Evolutionary conservation across 2,329 filamentous ascomycete genomes (phyloP).

Genomic region (Paraphaeosphaeria sporulosa): DNA sequence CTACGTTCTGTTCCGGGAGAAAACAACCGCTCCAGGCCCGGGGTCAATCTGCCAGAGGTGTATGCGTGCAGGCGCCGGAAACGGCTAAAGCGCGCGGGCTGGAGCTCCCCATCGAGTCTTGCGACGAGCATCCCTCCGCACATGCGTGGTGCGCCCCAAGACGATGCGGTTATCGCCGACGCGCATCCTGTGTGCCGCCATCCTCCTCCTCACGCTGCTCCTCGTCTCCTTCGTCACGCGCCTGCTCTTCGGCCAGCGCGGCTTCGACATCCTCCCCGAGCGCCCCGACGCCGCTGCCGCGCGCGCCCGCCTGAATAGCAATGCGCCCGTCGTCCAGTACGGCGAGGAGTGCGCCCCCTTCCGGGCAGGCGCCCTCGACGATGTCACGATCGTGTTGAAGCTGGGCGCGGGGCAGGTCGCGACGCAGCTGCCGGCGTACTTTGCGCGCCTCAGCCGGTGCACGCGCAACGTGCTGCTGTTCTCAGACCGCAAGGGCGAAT

Average conservation of each 20-base stretch:
- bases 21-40: background rate
- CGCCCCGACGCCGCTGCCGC: slow-evolving; percentile 33
- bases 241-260: slow-evolving; percentile 36
- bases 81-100: slow-evolving; percentile 5
- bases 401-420: slow-evolving; percentile 65
- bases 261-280: slow-evolving; percentile 41
- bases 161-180: slow-evolving; percentile 43
- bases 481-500: slow-evolving; percentile 64
- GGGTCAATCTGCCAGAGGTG: background rate
- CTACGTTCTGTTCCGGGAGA: background rate
- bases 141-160: slow-evolving; percentile 3
- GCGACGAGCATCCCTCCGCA: background rate
- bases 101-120: background rate
- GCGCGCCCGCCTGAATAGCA: slow-evolving; percentile 20
- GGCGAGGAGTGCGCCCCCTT: slow-evolving; percentile 45
- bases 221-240: slow-evolving; percentile 30
- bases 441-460: slow-evolving; percentile 63
- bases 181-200: slow-evolving; percentile 42
- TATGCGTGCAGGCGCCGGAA: background rate
- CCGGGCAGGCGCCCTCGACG: slow-evolving; percentile 43
- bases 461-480: slow-evolving; percentile 64
- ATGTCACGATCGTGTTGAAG: slow-evolving; percentile 64
- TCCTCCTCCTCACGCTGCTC: slow-evolving; percentile 32
- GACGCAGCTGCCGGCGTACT: slow-evolving; percentile 64
- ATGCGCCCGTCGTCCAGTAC: slow-evolving; percentile 31